Evolutionary conservation across 345 rosid species (phyloP).

Genomic region (Euclidium syriacum): DNA sequence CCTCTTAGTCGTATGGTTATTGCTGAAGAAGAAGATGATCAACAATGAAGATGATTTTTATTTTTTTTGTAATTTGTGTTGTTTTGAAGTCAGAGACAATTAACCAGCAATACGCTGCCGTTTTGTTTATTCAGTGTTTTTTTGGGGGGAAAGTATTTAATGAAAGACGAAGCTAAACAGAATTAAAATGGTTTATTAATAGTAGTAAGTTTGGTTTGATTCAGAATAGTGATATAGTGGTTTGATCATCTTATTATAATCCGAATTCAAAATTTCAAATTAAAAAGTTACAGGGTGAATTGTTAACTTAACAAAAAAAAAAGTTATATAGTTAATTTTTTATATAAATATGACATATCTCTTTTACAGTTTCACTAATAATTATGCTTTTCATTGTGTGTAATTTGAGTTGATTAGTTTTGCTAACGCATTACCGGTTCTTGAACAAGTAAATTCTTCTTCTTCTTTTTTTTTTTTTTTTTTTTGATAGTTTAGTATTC

Average conservation of each 20-base stretch:
- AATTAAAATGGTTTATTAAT: not conserved
- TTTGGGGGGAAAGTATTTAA: not conserved
- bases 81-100: not conserved
- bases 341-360: too few species aligned
- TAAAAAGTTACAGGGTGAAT: too few species aligned
- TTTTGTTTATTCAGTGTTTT: not conserved
- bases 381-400: too few species aligned
- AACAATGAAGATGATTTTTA: not conserved
- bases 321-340: too few species aligned
- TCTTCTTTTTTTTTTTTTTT: not conserved
- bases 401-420: not conserved
- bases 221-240: too few species aligned
- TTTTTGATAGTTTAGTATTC: not conserved
- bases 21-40: conserved; percentile 34
- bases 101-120: not conserved
- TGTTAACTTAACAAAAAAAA: too few species aligned
- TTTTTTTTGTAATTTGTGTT: not conserved
- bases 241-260: too few species aligned
- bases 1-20: conserved; percentile 75
- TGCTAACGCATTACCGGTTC: not conserved
- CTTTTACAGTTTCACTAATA: too few species aligned
- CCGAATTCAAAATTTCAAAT: too few species aligned
- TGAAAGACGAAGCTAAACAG: not conserved
- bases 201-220: not conserved
- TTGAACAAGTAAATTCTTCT: not conserved